phyloP scores from a whole-genome alignment of 75 land plant species.

The Pinus tabuliformis region DNA sequence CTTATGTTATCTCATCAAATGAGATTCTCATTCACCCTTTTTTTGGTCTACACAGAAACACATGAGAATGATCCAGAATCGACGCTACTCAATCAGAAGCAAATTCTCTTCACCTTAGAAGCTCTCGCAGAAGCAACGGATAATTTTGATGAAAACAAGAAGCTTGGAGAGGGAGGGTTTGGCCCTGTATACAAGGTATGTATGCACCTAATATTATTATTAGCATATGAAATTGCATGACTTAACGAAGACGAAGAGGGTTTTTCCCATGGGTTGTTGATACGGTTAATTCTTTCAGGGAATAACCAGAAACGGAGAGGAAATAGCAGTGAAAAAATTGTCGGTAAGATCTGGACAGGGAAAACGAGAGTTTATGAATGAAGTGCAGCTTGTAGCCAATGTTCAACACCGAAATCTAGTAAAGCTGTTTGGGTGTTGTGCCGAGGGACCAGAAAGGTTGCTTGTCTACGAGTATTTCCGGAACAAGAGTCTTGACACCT shows the following conservation, averaged over 20 bases:
- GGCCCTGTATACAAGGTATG: no score
- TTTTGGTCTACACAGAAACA: not conserved
- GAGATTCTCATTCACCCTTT: not conserved
- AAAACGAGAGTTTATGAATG: no score
- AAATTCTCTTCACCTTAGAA: constrained; percentile 1
- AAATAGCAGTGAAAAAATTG: no score
- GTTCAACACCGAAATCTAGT: constrained; percentile 2
- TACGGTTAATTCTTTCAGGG: no score
- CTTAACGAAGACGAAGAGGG: no score
- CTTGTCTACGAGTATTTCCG: constrained; percentile 27
- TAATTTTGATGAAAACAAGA: constrained; percentile 7
- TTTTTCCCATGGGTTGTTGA: no score
- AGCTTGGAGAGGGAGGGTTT: no score
- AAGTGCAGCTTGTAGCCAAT: not conserved
- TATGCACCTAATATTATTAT: no score
- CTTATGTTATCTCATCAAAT: not conserved
- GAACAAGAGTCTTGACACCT: constrained; percentile 19
- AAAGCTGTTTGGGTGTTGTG: constrained; percentile 15
- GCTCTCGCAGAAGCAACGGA: constrained; percentile 14
- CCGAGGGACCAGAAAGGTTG: constrained; percentile 5
- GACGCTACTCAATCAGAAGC: not conserved
- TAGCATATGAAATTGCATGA: no score
- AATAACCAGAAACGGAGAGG: no score
- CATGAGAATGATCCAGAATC: not conserved
- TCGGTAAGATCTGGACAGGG: no score